phyloP scores from a whole-genome alignment of 257 asterid species.

The Plantago major region DNA sequence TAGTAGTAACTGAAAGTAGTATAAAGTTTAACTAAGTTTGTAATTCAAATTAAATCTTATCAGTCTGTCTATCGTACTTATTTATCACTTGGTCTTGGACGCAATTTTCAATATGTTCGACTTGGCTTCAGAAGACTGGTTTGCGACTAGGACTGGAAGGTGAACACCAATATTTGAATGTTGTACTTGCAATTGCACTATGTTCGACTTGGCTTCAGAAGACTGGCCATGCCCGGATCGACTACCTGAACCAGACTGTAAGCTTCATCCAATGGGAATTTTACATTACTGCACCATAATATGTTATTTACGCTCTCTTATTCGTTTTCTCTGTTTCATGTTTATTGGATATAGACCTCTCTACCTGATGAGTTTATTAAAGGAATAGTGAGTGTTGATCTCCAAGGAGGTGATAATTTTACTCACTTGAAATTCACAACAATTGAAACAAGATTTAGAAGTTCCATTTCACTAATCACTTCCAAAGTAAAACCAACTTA shows the following conservation, averaged over 20 bases:
- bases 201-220: slow-evolving; percentile 94
- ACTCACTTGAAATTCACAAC: too few relatives aligned
- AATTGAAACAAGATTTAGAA: too few relatives aligned
- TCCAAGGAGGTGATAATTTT: slow-evolving; percentile 99
- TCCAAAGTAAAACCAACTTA: too few relatives aligned
- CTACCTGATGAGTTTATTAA: slow-evolving; percentile 82
- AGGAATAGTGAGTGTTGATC: slow-evolving; percentile 67
- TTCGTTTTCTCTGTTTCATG: neutral
- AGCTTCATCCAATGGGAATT: slow-evolving; percentile 27
- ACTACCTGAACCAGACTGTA: slow-evolving; percentile 67
- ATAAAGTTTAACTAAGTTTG: too few relatives aligned
- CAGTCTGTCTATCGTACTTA: too few relatives aligned
- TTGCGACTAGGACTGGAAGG: slow-evolving; percentile 88
- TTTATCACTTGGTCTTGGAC: too few relatives aligned
- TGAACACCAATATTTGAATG: slow-evolving; percentile 89
- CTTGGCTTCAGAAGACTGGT: too few relatives aligned
- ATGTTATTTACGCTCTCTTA: slow-evolving; percentile 3
- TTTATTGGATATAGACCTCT: slow-evolving; percentile 43
- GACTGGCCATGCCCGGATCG: slow-evolving; percentile 74
- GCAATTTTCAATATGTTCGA: too few relatives aligned
- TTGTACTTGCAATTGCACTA: slow-evolving; percentile 90
- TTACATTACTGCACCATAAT: slow-evolving; percentile 13
- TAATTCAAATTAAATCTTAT: too few relatives aligned
- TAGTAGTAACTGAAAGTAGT: too few relatives aligned
- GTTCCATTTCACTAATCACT: too few relatives aligned